Conservation (phyloP, 1,284 basidiomycete species). For the Cryptococcus sp. region DNA sequence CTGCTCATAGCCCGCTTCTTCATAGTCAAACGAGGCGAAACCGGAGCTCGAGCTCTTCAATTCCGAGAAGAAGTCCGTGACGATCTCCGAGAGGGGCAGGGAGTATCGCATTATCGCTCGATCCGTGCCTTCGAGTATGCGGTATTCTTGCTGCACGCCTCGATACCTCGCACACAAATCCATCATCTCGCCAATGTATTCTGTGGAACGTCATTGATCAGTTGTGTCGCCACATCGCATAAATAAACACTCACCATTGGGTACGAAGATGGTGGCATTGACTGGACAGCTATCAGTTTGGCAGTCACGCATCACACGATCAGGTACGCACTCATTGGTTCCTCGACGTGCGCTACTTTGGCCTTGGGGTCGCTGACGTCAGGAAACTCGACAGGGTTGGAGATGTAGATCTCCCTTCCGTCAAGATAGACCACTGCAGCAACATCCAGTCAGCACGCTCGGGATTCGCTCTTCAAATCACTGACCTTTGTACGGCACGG, state of each 20-base stretch:
- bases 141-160: constrained; percentile 74
- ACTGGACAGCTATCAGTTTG: constrained; percentile 53
- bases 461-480: background rate
- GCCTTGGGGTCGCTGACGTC: constrained; percentile 67
- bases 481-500: constrained; percentile 85
- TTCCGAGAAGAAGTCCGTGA: constrained; percentile 89
- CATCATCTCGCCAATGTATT: constrained; percentile 89
- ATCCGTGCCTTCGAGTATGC: constrained; percentile 65
- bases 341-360: constrained; percentile 73
- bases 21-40: constrained; percentile 92
- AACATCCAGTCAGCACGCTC: background rate
- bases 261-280: constrained; percentile 88
- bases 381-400: constrained; percentile 91
- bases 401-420: constrained; percentile 66
- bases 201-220: constrained; percentile 47
- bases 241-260: constrained; percentile 63
- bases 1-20: constrained; percentile 80
- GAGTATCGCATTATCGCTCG: constrained; percentile 77
- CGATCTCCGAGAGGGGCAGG: constrained; percentile 81
- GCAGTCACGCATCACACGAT: background rate
- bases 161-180: constrained; percentile 79
- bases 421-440: constrained; percentile 70
- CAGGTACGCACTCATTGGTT: constrained; percentile 62
- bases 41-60: constrained; percentile 82
- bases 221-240: background rate